Evolutionary conservation across 805 yeast species (phyloP).

Genomic region (Metschnikowia shivogae): DNA sequence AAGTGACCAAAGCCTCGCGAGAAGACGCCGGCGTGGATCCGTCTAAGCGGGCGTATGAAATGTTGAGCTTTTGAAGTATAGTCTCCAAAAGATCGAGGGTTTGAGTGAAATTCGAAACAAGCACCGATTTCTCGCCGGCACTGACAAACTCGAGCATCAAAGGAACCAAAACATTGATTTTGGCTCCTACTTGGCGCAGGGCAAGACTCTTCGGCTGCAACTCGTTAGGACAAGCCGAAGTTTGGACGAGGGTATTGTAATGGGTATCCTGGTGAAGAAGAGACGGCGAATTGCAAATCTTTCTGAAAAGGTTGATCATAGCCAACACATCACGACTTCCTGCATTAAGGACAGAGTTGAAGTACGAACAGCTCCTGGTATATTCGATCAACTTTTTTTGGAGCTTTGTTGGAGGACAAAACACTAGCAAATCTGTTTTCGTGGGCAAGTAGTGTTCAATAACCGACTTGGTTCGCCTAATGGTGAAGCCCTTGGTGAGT

Average conservation of each 20-base stretch:
- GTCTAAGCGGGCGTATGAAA: conserved; percentile 65
- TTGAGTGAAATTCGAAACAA: conserved; percentile 84
- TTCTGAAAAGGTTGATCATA: conserved; percentile 69
- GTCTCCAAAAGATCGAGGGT: conserved; percentile 74
- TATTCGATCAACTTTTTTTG: conserved; percentile 56
- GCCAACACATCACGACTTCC: conserved; percentile 47
- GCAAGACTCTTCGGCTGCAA: conserved; percentile 19
- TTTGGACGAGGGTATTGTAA: conserved; percentile 7
- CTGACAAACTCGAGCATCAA: conserved; percentile 48
- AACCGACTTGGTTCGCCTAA: conserved; percentile 66
- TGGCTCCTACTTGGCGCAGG: conserved; percentile 42
- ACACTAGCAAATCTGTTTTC: conserved; percentile 69
- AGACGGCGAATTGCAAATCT: conserved; percentile 79
- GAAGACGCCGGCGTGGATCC: conserved; percentile 72
- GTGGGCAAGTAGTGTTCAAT: conserved; percentile 61
- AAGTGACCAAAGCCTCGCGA: conserved; percentile 61
- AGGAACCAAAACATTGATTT: conserved; percentile 55
- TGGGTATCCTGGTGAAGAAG: conserved; percentile 49
- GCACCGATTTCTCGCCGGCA: conserved; percentile 66
- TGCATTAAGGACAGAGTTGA: conserved; percentile 27
- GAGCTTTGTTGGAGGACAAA: conserved; percentile 66
- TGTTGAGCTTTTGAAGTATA: conserved; percentile 44
- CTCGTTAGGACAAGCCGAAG: conserved; percentile 3
- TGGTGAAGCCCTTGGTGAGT: conserved; percentile 60
- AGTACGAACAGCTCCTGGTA: conserved; percentile 39